Conservation (phyloP, 805 yeast species). For the Jamesozyma piceae region DNA sequence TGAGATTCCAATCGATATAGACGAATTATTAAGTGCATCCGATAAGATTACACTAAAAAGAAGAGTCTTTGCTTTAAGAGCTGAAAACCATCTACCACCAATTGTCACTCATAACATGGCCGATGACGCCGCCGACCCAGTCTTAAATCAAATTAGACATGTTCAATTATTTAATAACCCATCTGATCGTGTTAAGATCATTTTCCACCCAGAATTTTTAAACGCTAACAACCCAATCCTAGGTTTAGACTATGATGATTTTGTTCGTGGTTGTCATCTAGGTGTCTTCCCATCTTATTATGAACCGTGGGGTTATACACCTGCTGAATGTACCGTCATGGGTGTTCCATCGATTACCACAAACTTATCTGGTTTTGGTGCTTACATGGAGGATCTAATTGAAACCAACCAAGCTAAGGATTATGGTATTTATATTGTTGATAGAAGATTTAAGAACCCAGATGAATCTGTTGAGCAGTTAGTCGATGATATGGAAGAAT, state of each 20-base stretch:
- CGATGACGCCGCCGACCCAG: conserved; percentile 86
- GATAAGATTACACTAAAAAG: conserved; percentile 85
- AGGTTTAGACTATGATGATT: conserved; percentile 91
- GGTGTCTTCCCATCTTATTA: conserved; percentile 98
- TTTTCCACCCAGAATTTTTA: conserved; percentile 95
- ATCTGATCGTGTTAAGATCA: conserved; percentile 84
- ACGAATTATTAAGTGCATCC: conserved; percentile 73
- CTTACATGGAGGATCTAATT: conserved; percentile 95
- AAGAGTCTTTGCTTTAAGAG: conserved; percentile 82
- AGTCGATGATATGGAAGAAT: conserved; percentile 80
- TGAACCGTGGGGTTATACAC: conserved; percentile 99
- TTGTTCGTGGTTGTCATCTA: conserved; percentile 94
- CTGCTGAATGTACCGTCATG: conserved; percentile 99
- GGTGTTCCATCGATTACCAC: conserved; percentile 98
- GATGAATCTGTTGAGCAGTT: conserved; percentile 91
- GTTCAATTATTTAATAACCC: conserved; percentile 86
- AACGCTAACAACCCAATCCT: conserved; percentile 91
- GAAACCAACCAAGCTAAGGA: conserved; percentile 74
- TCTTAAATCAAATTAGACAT: conserved; percentile 80
- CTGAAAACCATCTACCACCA: conserved; percentile 70
- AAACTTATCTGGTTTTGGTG: conserved; percentile 92
- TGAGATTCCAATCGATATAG: conserved; percentile 65
- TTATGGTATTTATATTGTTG: conserved; percentile 95
- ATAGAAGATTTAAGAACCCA: conserved; percentile 82
- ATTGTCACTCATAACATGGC: conserved; percentile 95